Conservation (phyloP, 2,329 filamentous ascomycete genomes). For the Scopulariopsis brevicaulis region DNA sequence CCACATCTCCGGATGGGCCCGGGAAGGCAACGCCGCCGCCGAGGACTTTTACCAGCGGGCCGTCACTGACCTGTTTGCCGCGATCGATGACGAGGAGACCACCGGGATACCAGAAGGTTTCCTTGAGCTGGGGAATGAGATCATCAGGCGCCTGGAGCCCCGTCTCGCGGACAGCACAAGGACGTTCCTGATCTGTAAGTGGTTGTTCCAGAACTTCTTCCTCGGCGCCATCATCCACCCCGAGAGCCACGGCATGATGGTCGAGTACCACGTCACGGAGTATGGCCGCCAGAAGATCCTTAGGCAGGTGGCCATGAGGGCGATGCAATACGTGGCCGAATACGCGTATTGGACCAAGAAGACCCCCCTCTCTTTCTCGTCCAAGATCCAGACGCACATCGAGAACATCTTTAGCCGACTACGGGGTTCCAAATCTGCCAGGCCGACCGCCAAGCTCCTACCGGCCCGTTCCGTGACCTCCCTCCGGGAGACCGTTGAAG, state of each 20-base stretch:
- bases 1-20: conserved; percentile 61
- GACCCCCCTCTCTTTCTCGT: conserved; percentile 44
- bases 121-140: conserved; percentile 73
- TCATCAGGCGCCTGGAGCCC: conserved; percentile 64
- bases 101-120: conserved; percentile 81
- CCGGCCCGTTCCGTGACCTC: conserved; percentile 64
- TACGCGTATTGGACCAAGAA: conserved; percentile 53
- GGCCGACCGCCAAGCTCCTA: conserved; percentile 45
- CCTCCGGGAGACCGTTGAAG: conserved; percentile 63
- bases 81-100: conserved; percentile 74
- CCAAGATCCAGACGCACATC: conserved; percentile 55
- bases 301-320: conserved; percentile 68
- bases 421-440: conserved; percentile 36
- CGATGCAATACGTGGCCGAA: conserved; percentile 69
- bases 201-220: conserved; percentile 84
- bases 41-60: conserved; percentile 84
- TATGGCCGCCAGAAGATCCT: conserved; percentile 76
- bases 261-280: conserved; percentile 85
- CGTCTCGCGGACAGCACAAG: conserved; percentile 65
- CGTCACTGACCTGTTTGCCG: conserved; percentile 68
- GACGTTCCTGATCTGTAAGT: conserved; percentile 78
- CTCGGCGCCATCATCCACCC: conserved; percentile 77
- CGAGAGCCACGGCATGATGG: conserved; percentile 68
- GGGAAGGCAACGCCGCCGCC: conserved; percentile 69
- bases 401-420: conserved; percentile 61